Evolutionary conservation across 495 filamentous ascomycete species (phyloP).

Genomic region (Melanomma pulvis-pyrius): DNA sequence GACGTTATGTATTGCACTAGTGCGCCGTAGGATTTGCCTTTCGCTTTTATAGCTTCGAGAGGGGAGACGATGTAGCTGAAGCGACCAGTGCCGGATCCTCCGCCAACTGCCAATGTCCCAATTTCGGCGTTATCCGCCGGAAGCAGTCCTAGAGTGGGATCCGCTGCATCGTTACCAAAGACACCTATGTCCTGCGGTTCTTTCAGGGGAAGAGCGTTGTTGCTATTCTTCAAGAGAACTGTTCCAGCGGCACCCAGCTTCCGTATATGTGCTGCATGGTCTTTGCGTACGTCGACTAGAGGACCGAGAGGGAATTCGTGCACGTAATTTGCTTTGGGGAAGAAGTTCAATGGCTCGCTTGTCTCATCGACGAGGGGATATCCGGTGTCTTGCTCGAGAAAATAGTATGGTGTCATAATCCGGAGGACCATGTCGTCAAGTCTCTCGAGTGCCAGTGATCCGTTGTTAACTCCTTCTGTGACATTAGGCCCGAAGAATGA

Average conservation of each 20-base stretch:
- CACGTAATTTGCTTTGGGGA: constrained; percentile 10
- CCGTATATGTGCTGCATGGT: constrained; percentile 55
- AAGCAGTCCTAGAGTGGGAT: constrained; percentile 21
- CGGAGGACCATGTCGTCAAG: constrained; percentile 44
- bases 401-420: constrained; percentile 46
- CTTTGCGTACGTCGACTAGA: constrained; percentile 54
- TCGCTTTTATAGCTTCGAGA: constrained; percentile 58
- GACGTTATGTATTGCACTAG: constrained; percentile 45
- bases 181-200: constrained; percentile 58
- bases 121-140: constrained; percentile 49
- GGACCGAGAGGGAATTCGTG: constrained; percentile 23
- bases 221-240: constrained; percentile 66
- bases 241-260: constrained; percentile 60
- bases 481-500: constrained; percentile 43
- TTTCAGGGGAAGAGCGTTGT: constrained; percentile 57
- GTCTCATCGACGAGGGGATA: constrained; percentile 37
- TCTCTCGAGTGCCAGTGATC: constrained; percentile 33
- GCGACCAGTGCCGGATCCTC: constrained; percentile 60
- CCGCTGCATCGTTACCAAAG: constrained; percentile 65
- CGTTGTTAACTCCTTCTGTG: constrained; percentile 40
- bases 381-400: constrained; percentile 35
- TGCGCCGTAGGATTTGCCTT: constrained; percentile 23
- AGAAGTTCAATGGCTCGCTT: constrained; percentile 22
- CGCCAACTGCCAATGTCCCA: constrained; percentile 61
- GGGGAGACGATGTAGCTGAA: constrained; percentile 59